Base-by-base conservation (phyloP, 2,329 filamentous ascomycete species). In the Penicillium paneum region DNA sequence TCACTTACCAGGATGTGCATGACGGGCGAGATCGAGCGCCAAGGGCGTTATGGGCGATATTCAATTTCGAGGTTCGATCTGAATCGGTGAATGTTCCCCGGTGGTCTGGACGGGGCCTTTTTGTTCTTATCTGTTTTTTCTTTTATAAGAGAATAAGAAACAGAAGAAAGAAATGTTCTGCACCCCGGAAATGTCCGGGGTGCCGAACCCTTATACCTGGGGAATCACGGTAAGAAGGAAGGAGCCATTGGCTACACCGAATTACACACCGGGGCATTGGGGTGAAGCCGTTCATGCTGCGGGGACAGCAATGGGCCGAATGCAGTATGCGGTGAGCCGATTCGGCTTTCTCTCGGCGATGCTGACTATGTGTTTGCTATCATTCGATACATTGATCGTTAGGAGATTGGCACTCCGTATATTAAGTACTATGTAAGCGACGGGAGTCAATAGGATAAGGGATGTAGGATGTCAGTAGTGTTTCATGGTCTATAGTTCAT, bases 1-100 rank as follows among this genome's bases (percentile, higher is more conserved):
- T 36, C 21, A 62, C 74, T 65, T 75, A 78, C 76, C 60, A 78
- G 70, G 58, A 78, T 77, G 70, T 78, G 76, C 76, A 78, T 78
- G 55, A 35, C 50, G 57, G 34, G 34, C 15, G 21, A 35, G 45
- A 46, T 44, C 57, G 51, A 41, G 57, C 58, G 54, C 51, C 48
- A 51, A 51, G 44, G 34, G 43, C 44, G 51, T 47, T 52, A 49
- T 42, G 45, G 24, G 29, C n/a, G 42, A 41, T 48, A 48, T 49
- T 38, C n/a, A n/a, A n/a, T n/a, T n/a, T n/a, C 32, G 24, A 38
- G 17, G 28, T 8, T 46, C 15, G 26, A 51, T 45, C 29, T 32
- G 28, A 40, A 36, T 51, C 35, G 24, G 36, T 13, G 26, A 19
- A 49, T 24, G 13, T 31, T n/a, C 10, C 31, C 13, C 17, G 11